phyloP scores from a whole-genome alignment of 495 filamentous ascomycete genomes.

The Tuber melanosporum region DNA sequence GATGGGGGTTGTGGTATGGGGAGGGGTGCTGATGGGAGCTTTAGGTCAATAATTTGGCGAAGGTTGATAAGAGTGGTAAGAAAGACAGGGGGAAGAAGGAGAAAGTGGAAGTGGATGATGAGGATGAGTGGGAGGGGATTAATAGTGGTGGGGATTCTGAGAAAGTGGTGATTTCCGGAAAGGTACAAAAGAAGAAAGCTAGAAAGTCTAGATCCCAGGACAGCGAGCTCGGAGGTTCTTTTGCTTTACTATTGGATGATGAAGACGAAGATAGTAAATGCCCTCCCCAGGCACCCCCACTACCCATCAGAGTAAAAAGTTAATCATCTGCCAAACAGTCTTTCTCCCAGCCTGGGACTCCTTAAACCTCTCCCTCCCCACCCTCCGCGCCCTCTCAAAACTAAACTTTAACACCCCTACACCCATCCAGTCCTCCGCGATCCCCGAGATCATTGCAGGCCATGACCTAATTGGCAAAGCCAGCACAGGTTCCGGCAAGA shows the following conservation, averaged over 20 bases:
- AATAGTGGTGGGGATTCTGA: slow-evolving; percentile 45
- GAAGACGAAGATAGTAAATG: slow-evolving; percentile 44
- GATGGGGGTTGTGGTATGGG: not conserved
- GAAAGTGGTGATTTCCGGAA: slow-evolving; percentile 23
- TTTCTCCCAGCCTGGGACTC: slow-evolving; percentile 70
- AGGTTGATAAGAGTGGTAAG: slow-evolving; percentile 32
- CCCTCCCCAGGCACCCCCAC: not conserved
- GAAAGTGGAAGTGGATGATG: slow-evolving; percentile 45
- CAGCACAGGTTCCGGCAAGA: slow-evolving; percentile 77
- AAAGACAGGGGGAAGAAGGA: not conserved
- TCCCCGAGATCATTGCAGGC: slow-evolving; percentile 67
- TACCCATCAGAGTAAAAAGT: slow-evolving; percentile 5
- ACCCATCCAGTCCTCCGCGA: slow-evolving; percentile 65
- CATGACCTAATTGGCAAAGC: slow-evolving; percentile 78
- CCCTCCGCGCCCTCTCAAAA: slow-evolving; percentile 66
- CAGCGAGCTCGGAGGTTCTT: slow-evolving; percentile 34
- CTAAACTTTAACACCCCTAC: slow-evolving; percentile 75
- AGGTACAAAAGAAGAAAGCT: slow-evolving; percentile 44
- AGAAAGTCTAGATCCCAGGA: slow-evolving; percentile 41
- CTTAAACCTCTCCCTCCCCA: slow-evolving; percentile 61
- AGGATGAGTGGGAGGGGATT: slow-evolving; percentile 56
- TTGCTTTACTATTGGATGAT: slow-evolving; percentile 38
- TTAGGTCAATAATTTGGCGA: slow-evolving; percentile 10
- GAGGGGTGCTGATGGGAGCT: not conserved
- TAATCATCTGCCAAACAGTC: slow-evolving; percentile 28